These are phyloP conservation scores for Neurospora pannonica DNA, from an alignment of 495 filamentous ascomycete genomes.

Conservation along the genomic window DNA sequence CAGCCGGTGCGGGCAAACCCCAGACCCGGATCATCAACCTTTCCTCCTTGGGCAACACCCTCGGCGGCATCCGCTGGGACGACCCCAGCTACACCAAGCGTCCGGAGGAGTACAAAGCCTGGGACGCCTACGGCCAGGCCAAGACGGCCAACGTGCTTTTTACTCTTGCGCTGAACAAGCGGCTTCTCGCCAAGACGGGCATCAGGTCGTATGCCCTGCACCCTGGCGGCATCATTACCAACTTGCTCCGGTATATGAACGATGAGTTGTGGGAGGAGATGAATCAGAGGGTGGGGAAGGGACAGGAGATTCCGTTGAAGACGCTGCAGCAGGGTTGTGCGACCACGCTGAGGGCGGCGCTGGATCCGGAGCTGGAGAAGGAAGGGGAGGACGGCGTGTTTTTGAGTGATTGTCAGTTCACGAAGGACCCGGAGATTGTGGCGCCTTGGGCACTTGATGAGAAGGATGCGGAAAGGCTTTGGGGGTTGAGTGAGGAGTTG, in stretches of 20 bases:
- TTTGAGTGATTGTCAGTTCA: conserved; percentile 28
- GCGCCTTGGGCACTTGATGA: conserved; percentile 37
- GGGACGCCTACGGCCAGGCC: conserved; percentile 42
- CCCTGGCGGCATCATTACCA: conserved; percentile 35
- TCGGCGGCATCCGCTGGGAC: conserved; percentile 35
- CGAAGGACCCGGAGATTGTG: conserved; percentile 19
- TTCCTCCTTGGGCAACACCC: conserved; percentile 30
- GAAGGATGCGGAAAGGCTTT: conserved; percentile 29
- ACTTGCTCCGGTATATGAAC: conserved; percentile 17
- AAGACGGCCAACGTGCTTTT: conserved; percentile 55
- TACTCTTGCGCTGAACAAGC: conserved; percentile 38
- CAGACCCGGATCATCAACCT: conserved; percentile 26
- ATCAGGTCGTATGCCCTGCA: conserved; percentile 30
- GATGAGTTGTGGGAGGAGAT: conserved; percentile 13
- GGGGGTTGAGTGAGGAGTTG: conserved; percentile 35
- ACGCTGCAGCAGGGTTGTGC: conserved; percentile 32
- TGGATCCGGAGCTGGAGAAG: conserved; percentile 25
- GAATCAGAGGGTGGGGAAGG: conserved; percentile 18
- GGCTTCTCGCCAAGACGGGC: conserved; percentile 20
- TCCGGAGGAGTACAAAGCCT: conserved; percentile 31
- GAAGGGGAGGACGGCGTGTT: conserved; percentile 28
- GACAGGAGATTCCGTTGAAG: conserved; percentile 7
- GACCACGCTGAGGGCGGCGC: conserved; percentile 32
- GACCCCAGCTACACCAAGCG: conserved; percentile 39
- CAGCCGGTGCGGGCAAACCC: conserved; percentile 3